Percentiles rank a stretch among this genome's conserved stretches.
Conservation (phyloP, 306 rosid species). For the Carpinus fangiana region DNA sequence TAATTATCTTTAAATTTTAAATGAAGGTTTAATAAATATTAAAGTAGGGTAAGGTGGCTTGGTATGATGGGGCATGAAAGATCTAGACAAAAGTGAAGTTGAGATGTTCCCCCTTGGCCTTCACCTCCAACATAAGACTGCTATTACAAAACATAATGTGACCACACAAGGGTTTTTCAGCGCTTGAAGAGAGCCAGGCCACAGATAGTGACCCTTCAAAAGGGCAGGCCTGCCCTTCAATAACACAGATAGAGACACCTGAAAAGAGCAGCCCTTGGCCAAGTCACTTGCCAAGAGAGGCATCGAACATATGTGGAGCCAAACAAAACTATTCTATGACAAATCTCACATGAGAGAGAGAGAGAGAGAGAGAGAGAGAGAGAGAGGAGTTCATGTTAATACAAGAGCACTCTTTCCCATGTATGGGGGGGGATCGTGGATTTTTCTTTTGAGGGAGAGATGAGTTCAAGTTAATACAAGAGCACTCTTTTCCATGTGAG, state of each 20-base stretch:
- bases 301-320: conserved; percentile 19
- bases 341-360: conserved; percentile 14
- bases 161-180: conserved; percentile 33
- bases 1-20: conserved; percentile 6
- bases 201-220: conserved; percentile 57
- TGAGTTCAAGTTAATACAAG: conserved; percentile 49
- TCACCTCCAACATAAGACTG: conserved; percentile 23
- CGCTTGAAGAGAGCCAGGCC: conserved; percentile 26
- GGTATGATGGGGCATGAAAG: conserved; percentile 30
- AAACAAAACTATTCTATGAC: conserved; percentile 15
- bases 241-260: conserved; percentile 54
- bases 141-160: conserved; percentile 25
- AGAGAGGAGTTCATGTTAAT: conserved; percentile 24
- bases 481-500: conserved; percentile 77
- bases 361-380: conserved; percentile 18
- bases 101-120: conserved; percentile 38
- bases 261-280: conserved; percentile 27
- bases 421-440: conserved; percentile 40
- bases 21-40: not conserved
- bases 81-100: conserved; percentile 31
- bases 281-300: conserved; percentile 11
- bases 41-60: conserved; percentile 22
- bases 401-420: conserved; percentile 63
- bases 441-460: conserved; percentile 39
- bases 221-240: conserved; percentile 45